These are phyloP conservation scores for Talaromyces borbonicus DNA, from an alignment of 495 filamentous ascomycete species.

Conservation along the genomic window DNA sequence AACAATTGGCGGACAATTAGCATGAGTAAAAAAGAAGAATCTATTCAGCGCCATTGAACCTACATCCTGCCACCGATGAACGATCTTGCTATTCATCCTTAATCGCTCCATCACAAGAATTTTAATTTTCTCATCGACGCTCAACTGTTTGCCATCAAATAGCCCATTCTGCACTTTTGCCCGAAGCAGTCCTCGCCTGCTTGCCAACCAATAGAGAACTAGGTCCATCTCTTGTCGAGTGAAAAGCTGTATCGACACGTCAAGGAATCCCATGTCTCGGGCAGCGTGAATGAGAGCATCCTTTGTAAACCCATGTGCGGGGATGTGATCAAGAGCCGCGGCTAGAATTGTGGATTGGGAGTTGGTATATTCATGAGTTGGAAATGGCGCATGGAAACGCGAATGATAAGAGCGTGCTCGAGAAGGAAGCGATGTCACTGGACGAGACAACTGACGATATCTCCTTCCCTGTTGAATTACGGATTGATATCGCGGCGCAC, in stretches of 20 bases:
- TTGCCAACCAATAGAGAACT: conserved; percentile 71
- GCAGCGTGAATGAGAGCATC: conserved; percentile 65
- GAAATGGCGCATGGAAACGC: conserved; percentile 47
- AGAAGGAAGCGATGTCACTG: conserved; percentile 2
- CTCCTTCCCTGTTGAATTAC: not conserved
- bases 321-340: conserved; percentile 69
- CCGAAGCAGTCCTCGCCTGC: conserved; percentile 48
- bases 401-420: conserved; percentile 57
- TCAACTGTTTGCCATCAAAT: conserved; percentile 17
- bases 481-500: not conserved
- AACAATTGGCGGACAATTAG: not conserved
- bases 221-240: conserved; percentile 71
- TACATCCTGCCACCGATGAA: conserved; percentile 78
- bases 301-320: conserved; percentile 68
- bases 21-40: not conserved
- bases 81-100: conserved; percentile 57
- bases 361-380: conserved; percentile 48
- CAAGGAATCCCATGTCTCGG: conserved; percentile 73
- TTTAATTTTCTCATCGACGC: conserved; percentile 49
- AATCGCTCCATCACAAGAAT: conserved; percentile 61
- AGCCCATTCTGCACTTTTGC: conserved; percentile 36
- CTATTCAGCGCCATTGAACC: conserved; percentile 18
- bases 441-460: conserved; percentile 9
- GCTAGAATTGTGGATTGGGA: conserved; percentile 71
- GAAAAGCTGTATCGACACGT: conserved; percentile 74